These are phyloP conservation scores for Centaurea solstitialis DNA, from an alignment of 129 eudicot genomes.

Conservation along the genomic window DNA sequence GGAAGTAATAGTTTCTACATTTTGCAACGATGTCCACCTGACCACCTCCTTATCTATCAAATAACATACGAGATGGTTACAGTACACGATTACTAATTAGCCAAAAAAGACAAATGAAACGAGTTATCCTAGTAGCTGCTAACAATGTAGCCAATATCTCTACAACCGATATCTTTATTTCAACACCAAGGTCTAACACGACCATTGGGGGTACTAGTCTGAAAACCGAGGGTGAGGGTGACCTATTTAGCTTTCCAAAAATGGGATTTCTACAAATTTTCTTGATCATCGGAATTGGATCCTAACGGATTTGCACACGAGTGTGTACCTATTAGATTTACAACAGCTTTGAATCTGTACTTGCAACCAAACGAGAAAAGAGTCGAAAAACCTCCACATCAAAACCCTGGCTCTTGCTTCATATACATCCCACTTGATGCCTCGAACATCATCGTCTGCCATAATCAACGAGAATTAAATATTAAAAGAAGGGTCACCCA, in stretches of 20 bases:
- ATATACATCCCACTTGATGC: constrained; percentile 25
- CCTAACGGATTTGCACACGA: constrained; percentile 15
- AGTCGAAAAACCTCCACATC: constrained; percentile 8
- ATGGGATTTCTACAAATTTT: constrained; percentile 18
- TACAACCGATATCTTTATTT: constrained; percentile 16
- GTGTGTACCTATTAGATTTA: constrained; percentile 30
- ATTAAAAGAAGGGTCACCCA: not conserved
- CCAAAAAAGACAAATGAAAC: not conserved
- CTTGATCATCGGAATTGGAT: constrained; percentile 12
- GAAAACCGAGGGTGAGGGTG: constrained; percentile 18
- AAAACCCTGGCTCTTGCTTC: constrained; percentile 43
- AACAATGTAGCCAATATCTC: constrained; percentile 15
- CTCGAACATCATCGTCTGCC: constrained; percentile 36
- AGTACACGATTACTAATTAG: not conserved
- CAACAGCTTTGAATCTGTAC: constrained; percentile 30
- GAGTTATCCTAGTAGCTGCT: constrained; percentile 19
- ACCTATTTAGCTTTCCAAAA: constrained; percentile 30
- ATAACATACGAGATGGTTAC: not conserved
- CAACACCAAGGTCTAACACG: constrained; percentile 16
- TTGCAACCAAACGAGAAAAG: constrained; percentile 19
- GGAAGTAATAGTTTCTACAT: not conserved
- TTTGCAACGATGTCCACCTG: not conserved
- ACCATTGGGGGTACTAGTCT: constrained; percentile 1
- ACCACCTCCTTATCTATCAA: not conserved
- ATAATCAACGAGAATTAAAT: not conserved